These are phyloP conservation scores for Hypoxylon rickii DNA, from an alignment of 495 filamentous ascomycete species.

Conservation along the genomic window DNA sequence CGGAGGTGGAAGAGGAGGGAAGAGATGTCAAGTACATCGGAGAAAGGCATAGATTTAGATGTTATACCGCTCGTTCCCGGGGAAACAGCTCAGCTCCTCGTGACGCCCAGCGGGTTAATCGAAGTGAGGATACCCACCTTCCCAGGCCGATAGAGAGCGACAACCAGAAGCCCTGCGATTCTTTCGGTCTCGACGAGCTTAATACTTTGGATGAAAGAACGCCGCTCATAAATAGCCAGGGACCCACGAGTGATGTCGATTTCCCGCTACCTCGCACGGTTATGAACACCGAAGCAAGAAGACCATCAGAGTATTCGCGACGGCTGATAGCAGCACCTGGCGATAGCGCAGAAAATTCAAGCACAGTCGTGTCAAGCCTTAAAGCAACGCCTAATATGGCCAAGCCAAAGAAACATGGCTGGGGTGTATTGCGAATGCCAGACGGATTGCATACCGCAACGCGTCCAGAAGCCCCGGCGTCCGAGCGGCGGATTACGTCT, in stretches of 20 bases:
- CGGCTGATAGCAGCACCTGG: background rate
- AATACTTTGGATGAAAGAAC: constrained; percentile 29
- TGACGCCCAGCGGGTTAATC: background rate
- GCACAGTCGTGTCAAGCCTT: background rate
- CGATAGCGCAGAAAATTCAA: background rate
- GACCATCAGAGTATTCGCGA: background rate
- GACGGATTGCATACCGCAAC: background rate
- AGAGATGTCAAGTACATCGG: background rate
- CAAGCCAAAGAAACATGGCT: background rate
- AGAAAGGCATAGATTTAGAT: background rate
- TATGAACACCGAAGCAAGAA: constrained; percentile 2
- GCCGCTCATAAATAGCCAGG: constrained; percentile 44
- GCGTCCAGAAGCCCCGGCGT: constrained; percentile 2
- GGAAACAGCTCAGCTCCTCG: background rate
- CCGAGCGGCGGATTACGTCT: constrained; percentile 41
- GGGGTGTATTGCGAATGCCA: background rate
- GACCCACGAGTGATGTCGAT: constrained; percentile 40
- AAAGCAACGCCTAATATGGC: background rate
- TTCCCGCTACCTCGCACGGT: background rate
- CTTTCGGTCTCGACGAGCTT: background rate
- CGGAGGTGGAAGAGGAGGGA: background rate
- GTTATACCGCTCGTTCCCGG: background rate
- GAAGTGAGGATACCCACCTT: background rate
- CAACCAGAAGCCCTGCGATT: background rate
- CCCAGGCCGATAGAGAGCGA: background rate